Base-by-base conservation (phyloP, 2,329 filamentous ascomycete genomes). In the Seiridium cupressi region DNA sequence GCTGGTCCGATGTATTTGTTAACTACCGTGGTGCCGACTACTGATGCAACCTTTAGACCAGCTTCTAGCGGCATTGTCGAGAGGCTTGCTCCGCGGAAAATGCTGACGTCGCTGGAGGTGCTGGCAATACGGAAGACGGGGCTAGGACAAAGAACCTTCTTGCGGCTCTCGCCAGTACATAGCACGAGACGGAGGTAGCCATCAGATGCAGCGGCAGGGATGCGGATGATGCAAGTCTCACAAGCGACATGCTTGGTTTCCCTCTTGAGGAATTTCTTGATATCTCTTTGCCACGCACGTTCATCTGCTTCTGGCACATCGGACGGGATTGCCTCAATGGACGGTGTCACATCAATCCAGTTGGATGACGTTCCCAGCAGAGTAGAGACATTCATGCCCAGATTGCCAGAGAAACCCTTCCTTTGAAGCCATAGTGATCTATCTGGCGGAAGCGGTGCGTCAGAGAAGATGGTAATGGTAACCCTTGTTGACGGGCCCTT, bases 301-400 rank as follows among this genome's bases (percentile, higher is more conserved):
- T 91, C 89, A 42, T 90, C 86, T 1, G 73, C 74, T 1, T 78
- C 75, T 0, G 81, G 74, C 1, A 91, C 67, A 51, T 87, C 80
- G 0, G 81, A 74, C 0, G 78, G 66, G 0, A 71, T 68, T 0
- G 83, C 78, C 31, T 77, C 76, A 2, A 78, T 72, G 0, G 76
- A 76, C 0, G 89, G 89, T 0, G 89, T 91, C 2, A 91, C 88
- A 60, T 91, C 82, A 10, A 91, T 76, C 89, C 89, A 91, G 65
- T 76, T 79, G 6, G 80, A 78, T 10, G 80, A 84, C 0, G 82
- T 79, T 6, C 87, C 83, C 42, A 90, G 74, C 1, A 90, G 71
- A 0, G 87, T 83, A 69, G 89, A 89, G 35, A 87, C 75, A 5
- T 81, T 80, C 84, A 91, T 89, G 18, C 89, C 89, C 54, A 87